Conservation (phyloP, 2,329 filamentous ascomycete species). For the Ceratocystis eucalypticola region DNA sequence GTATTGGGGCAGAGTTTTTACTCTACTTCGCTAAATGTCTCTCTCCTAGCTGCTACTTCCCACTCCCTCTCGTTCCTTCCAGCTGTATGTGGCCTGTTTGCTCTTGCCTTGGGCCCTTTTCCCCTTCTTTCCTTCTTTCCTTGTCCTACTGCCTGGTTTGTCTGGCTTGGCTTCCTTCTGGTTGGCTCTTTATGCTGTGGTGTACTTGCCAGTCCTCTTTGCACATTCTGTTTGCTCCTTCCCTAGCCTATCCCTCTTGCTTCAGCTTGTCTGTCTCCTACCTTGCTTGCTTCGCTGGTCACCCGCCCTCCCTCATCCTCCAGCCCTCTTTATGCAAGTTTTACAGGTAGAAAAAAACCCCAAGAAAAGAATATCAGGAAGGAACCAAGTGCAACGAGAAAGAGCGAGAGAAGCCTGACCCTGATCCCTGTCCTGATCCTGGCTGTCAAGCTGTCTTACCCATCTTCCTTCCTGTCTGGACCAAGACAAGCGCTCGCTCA, state of each 20-base stretch:
- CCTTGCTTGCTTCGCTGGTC: background rate
- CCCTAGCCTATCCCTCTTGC: background rate
- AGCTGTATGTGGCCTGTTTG: background rate
- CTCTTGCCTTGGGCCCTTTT: background rate
- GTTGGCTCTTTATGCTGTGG: background rate
- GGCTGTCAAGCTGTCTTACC: slow-evolving; percentile 1
- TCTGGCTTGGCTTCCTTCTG: background rate
- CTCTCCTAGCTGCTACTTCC: background rate
- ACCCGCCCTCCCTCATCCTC: background rate
- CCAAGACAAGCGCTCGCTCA: background rate
- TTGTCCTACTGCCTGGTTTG: background rate
- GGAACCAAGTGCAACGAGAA: background rate
- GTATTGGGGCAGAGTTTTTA: background rate
- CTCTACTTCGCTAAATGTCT: background rate
- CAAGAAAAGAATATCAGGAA: background rate
- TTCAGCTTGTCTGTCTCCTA: background rate
- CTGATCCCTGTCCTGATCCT: background rate
- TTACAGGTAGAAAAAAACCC: background rate
- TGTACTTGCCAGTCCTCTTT: background rate
- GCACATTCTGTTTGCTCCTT: background rate
- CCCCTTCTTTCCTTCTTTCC: background rate
- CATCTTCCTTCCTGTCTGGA: background rate
- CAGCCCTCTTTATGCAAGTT: background rate
- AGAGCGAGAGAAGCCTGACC: background rate
- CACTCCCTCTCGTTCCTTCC: background rate